Percentiles rank a stretch among this genome's conserved stretches.
These are phyloP conservation scores for Cornus suecica DNA, from an alignment of 148 eudicot species.

Conservation along the genomic window DNA sequence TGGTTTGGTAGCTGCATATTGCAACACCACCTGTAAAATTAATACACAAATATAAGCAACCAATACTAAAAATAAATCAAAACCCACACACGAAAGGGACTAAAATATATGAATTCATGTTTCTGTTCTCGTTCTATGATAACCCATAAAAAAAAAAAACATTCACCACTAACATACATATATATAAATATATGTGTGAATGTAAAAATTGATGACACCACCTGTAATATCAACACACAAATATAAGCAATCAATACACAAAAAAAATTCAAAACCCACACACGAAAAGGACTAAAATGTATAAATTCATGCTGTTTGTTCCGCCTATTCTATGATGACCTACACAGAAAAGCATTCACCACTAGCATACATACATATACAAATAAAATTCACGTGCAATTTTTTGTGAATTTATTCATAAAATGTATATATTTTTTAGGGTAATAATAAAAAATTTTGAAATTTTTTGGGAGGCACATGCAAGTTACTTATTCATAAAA, in stretches of 20 bases:
- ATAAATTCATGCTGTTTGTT: no score
- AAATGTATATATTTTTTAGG: no score
- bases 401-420: no score
- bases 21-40: constrained; percentile 79
- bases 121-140: no score
- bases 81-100: not conserved
- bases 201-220: no score
- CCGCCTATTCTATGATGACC: no score
- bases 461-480: no score
- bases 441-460: no score
- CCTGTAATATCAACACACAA: constrained; percentile 48
- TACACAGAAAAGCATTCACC: not conserved
- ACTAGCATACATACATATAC: not conserved
- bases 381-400: no score
- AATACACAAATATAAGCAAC: constrained; percentile 11
- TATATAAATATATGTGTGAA: no score
- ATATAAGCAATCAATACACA: not conserved
- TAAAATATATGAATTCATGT: no score
- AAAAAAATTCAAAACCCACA: not conserved
- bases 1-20: constrained; percentile 96
- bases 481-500: no score
- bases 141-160: not conserved
- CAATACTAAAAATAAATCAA: not conserved
- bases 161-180: not conserved
- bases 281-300: not conserved